Percentiles rank a stretch among this genome's conserved stretches.
These are phyloP conservation scores for Mitragyna speciosa DNA, from an alignment of 257 asterid genomes.

Conservation along the genomic window DNA sequence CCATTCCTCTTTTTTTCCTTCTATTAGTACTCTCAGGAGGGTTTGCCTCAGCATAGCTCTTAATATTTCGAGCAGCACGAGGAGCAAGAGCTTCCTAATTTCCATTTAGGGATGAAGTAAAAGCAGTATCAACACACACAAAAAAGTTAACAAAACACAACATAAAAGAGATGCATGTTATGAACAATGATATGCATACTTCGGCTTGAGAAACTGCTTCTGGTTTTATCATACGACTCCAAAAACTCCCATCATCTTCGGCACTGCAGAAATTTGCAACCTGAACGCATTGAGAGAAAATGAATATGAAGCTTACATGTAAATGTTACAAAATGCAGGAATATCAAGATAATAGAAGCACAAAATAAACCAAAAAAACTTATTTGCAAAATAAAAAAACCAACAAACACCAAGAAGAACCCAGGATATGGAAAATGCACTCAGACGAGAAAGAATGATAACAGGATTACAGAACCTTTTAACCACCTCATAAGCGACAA, in stretches of 20 bases:
- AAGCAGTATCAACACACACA: conserved; percentile 11
- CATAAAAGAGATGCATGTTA: conserved; percentile 19
- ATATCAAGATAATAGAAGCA: background rate
- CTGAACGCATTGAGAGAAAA: conserved; percentile 38
- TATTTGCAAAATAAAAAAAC: background rate
- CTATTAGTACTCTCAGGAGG: conserved; percentile 66
- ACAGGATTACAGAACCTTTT: background rate
- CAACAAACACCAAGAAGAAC: background rate
- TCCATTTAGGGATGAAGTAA: conserved; percentile 16
- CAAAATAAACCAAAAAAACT: background rate
- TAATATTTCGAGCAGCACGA: conserved; percentile 92
- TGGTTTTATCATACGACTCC: conserved; percentile 99
- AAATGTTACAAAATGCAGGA: background rate
- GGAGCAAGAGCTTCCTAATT: conserved; percentile 90
- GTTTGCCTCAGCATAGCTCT: conserved; percentile 83
- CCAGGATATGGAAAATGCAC: background rate
- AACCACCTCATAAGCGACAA: background rate
- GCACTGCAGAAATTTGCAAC: conserved; percentile 93
- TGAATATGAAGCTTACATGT: background rate
- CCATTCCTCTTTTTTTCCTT: conserved; percentile 81
- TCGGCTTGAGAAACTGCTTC: conserved; percentile 83
- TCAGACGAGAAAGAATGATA: background rate
- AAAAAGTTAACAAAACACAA: background rate
- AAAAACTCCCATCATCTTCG: conserved; percentile 95
- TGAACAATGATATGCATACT: conserved; percentile 38